Evolutionary conservation across 164 flowering plant genomes (phyloP), one percentile per base, ranked within the genome.

Genomic region (Chimonanthus praecox): DNA sequence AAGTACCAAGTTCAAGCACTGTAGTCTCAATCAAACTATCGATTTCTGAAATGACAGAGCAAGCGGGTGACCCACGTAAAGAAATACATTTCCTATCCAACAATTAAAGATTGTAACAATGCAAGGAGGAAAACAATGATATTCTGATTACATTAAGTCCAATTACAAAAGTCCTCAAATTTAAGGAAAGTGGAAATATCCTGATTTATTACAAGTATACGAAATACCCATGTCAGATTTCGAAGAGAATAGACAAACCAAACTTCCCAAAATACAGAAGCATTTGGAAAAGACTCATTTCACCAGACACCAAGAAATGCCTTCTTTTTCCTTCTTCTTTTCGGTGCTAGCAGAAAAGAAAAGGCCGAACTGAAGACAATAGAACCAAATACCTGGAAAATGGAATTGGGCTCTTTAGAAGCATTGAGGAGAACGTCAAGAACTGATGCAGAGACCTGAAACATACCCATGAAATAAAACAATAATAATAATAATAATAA

Each of bases 381-480:
- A 44, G 46, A 54, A 46, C 16, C 2, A 8, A 73, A 58, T 84
- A 95, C 99, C 97, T 93, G 87, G 78, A 92, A 96, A n/a, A 72
- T 20, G 70, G 99, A 92, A 51, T 83, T 80, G 6, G 97, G 84
- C 10, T 87, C 76, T 58, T 75, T 33, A n/a, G 98, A 88, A 5
- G 97, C 94, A 78, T 80, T 83, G 81, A 96, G 79, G 20, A 94
- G 88, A 50, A 85, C 85, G 64, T 94, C 98, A 8, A 96, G 91
- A 66, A 93, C 98, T 6, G 82, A 82, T 20, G 83, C 87, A 67
- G 97, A 84, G 43, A 93, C 97, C 98, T 94, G 76, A 78, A 64
- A 58, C 51, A 11, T 69, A 6, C 54, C 47, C 47, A 16, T 33
- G 3, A 72, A 18, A 71, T 15, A 7, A 1, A 18, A 5, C 47